Conservation (phyloP, 73 alveolate genomes). For the Effrenium voratum region DNA sequence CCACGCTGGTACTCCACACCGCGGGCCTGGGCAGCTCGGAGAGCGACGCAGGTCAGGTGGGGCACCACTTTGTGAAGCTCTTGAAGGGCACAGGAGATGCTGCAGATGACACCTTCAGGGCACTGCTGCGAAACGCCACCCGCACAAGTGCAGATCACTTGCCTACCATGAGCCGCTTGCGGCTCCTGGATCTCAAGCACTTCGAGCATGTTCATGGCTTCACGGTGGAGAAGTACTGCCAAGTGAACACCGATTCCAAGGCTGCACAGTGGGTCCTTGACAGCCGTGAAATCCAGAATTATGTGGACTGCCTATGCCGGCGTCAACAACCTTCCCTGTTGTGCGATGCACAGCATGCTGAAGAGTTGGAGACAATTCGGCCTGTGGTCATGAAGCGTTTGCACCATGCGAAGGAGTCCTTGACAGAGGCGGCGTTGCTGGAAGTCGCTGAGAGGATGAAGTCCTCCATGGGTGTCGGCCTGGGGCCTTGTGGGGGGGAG, state of each 20-base stretch:
- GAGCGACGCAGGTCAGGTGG: not conserved
- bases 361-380: constrained; percentile 19
- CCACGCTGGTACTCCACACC: not conserved
- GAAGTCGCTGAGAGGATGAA: constrained; percentile 13
- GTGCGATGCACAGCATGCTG: constrained; percentile 24
- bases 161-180: constrained; percentile 33
- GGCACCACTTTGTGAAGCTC: constrained; percentile 1
- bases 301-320: constrained; percentile 25
- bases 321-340: constrained; percentile 27
- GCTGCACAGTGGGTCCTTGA: constrained; percentile 31
- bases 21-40: not conserved
- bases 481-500: not conserved
- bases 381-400: not conserved
- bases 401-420: not conserved
- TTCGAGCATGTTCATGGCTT: constrained; percentile 36
- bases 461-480: not conserved
- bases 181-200: constrained; percentile 31
- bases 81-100: not conserved
- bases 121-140: too few relatives aligned
- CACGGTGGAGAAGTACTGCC: constrained; percentile 27
- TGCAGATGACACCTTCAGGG: too few relatives aligned
- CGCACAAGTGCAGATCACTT: not conserved
- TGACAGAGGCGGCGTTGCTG: constrained; percentile 24
- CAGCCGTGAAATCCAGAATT: not conserved
- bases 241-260: not conserved